phyloP scores from a whole-genome alignment of 129 eudicot genomes.

The Scalesia atractyloides region DNA sequence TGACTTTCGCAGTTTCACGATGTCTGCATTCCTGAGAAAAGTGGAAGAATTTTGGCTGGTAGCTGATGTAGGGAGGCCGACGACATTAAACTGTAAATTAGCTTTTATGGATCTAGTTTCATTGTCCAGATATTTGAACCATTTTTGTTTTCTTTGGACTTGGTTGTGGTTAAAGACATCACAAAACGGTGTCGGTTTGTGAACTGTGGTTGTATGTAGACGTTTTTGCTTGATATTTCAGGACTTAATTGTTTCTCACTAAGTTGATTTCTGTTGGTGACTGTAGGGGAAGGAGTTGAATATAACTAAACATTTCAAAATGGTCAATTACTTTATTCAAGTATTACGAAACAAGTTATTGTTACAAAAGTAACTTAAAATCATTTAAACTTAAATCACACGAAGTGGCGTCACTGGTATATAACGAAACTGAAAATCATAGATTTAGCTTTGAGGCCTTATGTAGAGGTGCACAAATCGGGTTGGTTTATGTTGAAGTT shows the following conservation, averaged over 20 bases:
- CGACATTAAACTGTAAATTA: slow-evolving; percentile 32
- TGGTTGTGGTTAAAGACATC: slow-evolving; percentile 14
- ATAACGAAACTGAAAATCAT: no score
- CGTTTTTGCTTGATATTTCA: slow-evolving; percentile 25
- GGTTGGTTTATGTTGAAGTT: no score
- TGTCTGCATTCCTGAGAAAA: slow-evolving; percentile 6
- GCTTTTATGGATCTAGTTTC: slow-evolving; percentile 26
- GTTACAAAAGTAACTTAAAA: no score
- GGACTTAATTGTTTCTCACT: slow-evolving; percentile 11
- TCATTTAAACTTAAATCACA: no score
- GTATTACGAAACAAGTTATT: no score
- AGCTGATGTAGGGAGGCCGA: slow-evolving; percentile 20
- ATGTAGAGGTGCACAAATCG: no score
- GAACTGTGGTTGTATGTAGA: slow-evolving; percentile 31
- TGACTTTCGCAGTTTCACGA: slow-evolving; percentile 21
- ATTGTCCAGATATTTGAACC: slow-evolving; percentile 16
- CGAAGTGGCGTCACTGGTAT: no score
- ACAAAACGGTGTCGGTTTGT: slow-evolving; percentile 3
- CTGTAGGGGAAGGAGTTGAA: no score
- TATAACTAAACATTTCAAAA: no score
- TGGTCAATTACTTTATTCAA: no score
- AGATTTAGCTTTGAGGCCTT: no score
- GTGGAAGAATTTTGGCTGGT: slow-evolving; percentile 27
- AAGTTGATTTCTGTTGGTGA: no score
- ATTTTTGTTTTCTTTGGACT: slow-evolving; percentile 25